Conservation (phyloP, 768 basidiomycete species). For the Agrocybe praecox region DNA sequence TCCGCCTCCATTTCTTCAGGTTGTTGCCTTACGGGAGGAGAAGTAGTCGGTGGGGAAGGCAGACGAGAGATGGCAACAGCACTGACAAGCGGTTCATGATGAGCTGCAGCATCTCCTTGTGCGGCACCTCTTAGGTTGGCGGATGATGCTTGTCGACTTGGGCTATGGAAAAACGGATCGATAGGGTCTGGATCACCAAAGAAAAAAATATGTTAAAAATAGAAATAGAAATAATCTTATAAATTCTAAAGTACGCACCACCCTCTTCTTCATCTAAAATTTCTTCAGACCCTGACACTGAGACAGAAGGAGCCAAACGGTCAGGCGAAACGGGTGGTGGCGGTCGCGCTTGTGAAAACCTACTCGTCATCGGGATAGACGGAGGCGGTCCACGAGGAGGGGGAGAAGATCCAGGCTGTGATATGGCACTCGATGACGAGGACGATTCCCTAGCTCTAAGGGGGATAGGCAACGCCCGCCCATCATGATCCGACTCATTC, state of each 20-base stretch:
- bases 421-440: background rate
- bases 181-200: conserved; percentile 56
- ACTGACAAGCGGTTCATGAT: conserved; percentile 2
- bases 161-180: conserved; percentile 63
- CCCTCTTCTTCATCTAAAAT: conserved; percentile 65
- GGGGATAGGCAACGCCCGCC: conserved; percentile 32
- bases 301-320: conserved; percentile 23
- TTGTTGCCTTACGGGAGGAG: conserved; percentile 2
- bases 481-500: conserved; percentile 35
- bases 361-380: conserved; percentile 6
- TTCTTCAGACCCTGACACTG: conserved; percentile 35
- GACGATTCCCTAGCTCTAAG: conserved; percentile 16
- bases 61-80: background rate
- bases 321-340: background rate
- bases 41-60: no score
- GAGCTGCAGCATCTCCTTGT: conserved; percentile 7
- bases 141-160: conserved; percentile 42
- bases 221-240: background rate
- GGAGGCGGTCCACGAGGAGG: conserved; percentile 4
- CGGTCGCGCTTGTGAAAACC: background rate
- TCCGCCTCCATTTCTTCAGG: conserved; percentile 33
- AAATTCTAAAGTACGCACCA: conserved; percentile 39
- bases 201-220: conserved; percentile 1
- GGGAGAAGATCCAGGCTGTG: conserved; percentile 3
- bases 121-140: conserved; percentile 22